A percentile compares a stretch with the other conserved stretches of the same genome.
Conservation (phyloP, 2,329 filamentous ascomycete genomes). For the Trichophyton rubrum region DNA sequence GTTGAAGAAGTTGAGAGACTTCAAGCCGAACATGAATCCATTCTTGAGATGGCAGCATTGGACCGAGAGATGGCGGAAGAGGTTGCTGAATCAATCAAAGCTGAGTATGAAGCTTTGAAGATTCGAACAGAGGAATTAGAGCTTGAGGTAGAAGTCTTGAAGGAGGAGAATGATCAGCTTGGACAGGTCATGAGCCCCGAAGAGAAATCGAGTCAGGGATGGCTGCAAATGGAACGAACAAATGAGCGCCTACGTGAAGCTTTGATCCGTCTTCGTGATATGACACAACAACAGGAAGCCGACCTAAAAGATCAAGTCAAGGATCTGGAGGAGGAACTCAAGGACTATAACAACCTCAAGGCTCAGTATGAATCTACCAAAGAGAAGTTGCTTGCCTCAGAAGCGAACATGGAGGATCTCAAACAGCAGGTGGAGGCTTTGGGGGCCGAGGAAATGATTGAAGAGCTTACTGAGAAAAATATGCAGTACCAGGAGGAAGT, state of each 20-base stretch:
- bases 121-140: slow-evolving; percentile 70
- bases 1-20: slow-evolving; percentile 58
- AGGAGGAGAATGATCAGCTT: slow-evolving; percentile 76
- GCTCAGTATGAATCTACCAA: slow-evolving; percentile 57
- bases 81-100: slow-evolving; percentile 67
- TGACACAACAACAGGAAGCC: slow-evolving; percentile 72
- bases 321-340: slow-evolving; percentile 58
- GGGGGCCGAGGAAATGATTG: slow-evolving; percentile 85
- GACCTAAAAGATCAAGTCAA: slow-evolving; percentile 66
- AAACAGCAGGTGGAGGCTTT: slow-evolving; percentile 83
- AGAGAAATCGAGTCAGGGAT: slow-evolving; percentile 73
- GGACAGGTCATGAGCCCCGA: slow-evolving; percentile 76
- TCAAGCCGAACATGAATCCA: slow-evolving; percentile 72
- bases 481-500: slow-evolving; percentile 71
- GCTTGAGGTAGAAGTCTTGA: slow-evolving; percentile 73
- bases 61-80: slow-evolving; percentile 97
- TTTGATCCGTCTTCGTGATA: slow-evolving; percentile 68
- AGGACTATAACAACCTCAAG: slow-evolving; percentile 54
- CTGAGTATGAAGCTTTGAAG: slow-evolving; percentile 66
- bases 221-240: slow-evolving; percentile 80
- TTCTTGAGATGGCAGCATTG: slow-evolving; percentile 73
- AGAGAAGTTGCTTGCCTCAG: slow-evolving; percentile 58
- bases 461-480: slow-evolving; percentile 79
- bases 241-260: slow-evolving; percentile 82
- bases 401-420: slow-evolving; percentile 70